Evolutionary conservation across 2,329 filamentous ascomycete genomes (phyloP), one percentile per base, ranked within the genome.

Genomic region (Ascosphaera aggregata): DNA sequence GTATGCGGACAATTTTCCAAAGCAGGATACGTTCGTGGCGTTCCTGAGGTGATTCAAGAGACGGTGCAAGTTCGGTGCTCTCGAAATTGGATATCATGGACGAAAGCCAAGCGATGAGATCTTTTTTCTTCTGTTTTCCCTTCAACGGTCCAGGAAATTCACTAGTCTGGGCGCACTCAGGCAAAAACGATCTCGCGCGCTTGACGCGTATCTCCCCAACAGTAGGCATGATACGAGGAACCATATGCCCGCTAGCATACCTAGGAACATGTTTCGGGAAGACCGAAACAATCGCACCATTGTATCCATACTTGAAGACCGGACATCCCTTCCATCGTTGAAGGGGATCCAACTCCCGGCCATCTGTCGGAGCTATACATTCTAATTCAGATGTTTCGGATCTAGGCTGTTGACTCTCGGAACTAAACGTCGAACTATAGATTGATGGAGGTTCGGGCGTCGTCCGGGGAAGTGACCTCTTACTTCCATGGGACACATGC

Each of bases 111-210:
- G 71, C 58, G 34, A 85, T 48, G 0, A 82, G 70, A 40, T 98
- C 86, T 61, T 95, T 98, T 65, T 98, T 98, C 65, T 93, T 95
- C 1, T 76, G 73, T 53, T 94, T 95, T 32, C 74, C 69, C 55
- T 78, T 84, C 19, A 98, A 61, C 2, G 91, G 89, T 0, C 89
- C 89, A 0, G 89, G 89, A 50, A 95, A 95, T 47, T 76, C 82
- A 15, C 72, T 67, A 37, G 89, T 61, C 2, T 74, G 69, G 24
- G 89, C 81, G 18, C 71, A 63, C 7, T 84, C 61, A 3, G 80
- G 73, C 35, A 80, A 61, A 20, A 81, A 63, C 34, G 84, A 73
- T 52, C 78, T 89, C 44, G 80, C 67, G 47, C 70, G 77, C 44
- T 73, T 69, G n/a, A 86, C 62, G 48, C 75, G 81, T 18, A 94